phyloP scores from a whole-genome alignment of 148 eudicot genomes.

The Amaranthus hypochondriacus region DNA sequence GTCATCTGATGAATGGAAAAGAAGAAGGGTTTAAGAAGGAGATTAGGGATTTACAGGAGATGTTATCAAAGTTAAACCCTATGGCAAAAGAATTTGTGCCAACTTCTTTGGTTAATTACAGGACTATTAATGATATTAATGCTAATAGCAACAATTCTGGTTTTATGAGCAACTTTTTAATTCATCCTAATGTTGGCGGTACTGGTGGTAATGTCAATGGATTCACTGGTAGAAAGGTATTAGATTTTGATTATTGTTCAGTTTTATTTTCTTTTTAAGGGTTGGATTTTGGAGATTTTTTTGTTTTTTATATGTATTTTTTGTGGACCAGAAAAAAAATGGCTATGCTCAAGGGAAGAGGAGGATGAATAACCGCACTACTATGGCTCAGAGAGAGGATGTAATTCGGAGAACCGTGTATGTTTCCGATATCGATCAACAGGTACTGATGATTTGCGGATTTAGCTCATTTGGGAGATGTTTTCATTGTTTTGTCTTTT shows the following conservation, averaged over 20 bases:
- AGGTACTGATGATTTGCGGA: constrained; percentile 37
- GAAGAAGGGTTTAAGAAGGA: constrained; percentile 55
- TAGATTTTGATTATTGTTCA: background rate
- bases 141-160: constrained; percentile 27
- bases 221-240: constrained; percentile 49
- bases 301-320: constrained; percentile 1
- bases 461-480: background rate
- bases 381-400: constrained; percentile 85
- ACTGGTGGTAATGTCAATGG: constrained; percentile 40
- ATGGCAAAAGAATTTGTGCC: constrained; percentile 83
- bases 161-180: constrained; percentile 33
- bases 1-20: constrained; percentile 14
- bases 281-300: background rate
- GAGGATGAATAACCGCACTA: constrained; percentile 72
- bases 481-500: background rate
- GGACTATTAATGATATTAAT: constrained; percentile 11
- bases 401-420: constrained; percentile 82
- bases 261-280: background rate
- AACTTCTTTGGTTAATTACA: constrained; percentile 32
- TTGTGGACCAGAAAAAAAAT: constrained; percentile 46
- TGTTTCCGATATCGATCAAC: constrained; percentile 96
- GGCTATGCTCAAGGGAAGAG: constrained; percentile 51
- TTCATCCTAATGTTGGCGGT: constrained; percentile 32
- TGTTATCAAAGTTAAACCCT: constrained; percentile 70
- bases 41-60: constrained; percentile 71